phyloP scores from a whole-genome alignment of 2,329 filamentous ascomycete genomes.

The Capronia epimyces region DNA sequence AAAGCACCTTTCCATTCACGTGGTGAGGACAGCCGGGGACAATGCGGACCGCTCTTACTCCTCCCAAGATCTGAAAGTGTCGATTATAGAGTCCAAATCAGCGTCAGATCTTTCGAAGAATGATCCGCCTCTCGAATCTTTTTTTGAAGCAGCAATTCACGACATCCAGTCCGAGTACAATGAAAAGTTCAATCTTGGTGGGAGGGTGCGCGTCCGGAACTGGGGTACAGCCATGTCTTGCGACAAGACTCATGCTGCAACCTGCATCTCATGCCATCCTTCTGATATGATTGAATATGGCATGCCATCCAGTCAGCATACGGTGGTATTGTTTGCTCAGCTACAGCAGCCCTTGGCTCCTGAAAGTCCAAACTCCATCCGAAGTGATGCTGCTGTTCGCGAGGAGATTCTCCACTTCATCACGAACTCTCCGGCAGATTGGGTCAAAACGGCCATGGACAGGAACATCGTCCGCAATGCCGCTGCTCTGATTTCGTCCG shows the following conservation, averaged over 20 bases:
- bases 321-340: constrained; percentile 11
- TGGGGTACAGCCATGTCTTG: constrained; percentile 50
- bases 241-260: constrained; percentile 43
- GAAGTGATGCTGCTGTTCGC: constrained; percentile 2
- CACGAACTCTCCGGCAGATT: not conserved
- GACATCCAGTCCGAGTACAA: constrained; percentile 38
- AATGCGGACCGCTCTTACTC: not conserved
- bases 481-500: constrained; percentile 7
- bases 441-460: constrained; percentile 12
- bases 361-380: not conserved
- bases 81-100: constrained; percentile 1
- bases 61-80: not conserved
- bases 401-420: constrained; percentile 14
- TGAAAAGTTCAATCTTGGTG: constrained; percentile 46
- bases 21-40: not conserved
- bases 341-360: not conserved
- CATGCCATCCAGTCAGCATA: constrained; percentile 13
- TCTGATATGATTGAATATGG: constrained; percentile 53
- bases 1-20: constrained; percentile 7
- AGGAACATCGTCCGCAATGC: constrained; percentile 12
- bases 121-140: not conserved
- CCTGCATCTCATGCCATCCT: constrained; percentile 50
- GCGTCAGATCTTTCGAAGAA: not conserved
- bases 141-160: constrained; percentile 10
- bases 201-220: constrained; percentile 45